Conservation (phyloP, 345 rosid species). For the Cardamine occulta region DNA sequence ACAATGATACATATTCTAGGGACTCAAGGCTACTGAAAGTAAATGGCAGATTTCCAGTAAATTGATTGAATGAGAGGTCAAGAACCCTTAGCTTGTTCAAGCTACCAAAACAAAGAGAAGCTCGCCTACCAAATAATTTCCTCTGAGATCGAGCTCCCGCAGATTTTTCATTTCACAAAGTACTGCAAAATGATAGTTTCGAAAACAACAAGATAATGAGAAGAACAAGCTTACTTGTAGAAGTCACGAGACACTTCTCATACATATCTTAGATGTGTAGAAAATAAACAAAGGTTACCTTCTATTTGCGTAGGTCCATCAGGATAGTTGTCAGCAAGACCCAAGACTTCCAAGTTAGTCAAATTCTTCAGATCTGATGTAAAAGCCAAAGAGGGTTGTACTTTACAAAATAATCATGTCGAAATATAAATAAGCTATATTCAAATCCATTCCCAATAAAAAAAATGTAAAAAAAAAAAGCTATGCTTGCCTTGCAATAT, state of each 20-base stretch:
- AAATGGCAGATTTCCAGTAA: background rate
- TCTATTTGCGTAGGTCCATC: background rate
- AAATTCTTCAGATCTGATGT: background rate
- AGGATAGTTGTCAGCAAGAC: background rate
- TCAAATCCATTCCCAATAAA: background rate
- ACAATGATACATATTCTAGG: conserved; percentile 33
- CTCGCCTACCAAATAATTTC: background rate
- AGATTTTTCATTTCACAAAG: conserved; percentile 14
- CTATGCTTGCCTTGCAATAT: background rate
- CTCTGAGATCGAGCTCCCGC: conserved; percentile 3
- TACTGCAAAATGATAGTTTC: background rate
- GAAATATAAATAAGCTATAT: background rate
- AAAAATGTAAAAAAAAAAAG: background rate
- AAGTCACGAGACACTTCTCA: background rate
- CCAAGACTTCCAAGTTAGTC: background rate
- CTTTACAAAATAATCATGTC: background rate
- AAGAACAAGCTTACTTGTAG: background rate
- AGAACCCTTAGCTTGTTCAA: conserved; percentile 15
- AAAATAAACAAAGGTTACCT: background rate
- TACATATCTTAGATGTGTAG: background rate
- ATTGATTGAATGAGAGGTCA: background rate
- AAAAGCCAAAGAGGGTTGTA: background rate
- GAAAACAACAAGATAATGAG: background rate
- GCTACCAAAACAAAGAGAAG: conserved; percentile 22
- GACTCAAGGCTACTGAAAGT: background rate